Evolutionary conservation across 2,329 filamentous ascomycete species (phyloP).

Genomic region (Fusarium albidum): DNA sequence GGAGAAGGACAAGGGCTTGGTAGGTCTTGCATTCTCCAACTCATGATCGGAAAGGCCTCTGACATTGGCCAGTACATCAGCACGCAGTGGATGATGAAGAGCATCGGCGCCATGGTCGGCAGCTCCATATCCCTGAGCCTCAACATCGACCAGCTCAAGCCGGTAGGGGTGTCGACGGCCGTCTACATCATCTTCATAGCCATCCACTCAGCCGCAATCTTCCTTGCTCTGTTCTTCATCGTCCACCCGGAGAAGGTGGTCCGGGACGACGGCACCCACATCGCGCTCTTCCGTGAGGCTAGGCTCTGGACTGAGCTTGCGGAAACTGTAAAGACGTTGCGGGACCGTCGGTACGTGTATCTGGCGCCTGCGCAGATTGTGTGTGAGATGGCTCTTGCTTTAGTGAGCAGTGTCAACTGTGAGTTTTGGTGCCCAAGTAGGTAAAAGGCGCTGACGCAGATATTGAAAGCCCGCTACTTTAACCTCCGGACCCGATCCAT

Average conservation of each 20-base stretch:
- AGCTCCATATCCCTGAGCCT: constrained; percentile 11
- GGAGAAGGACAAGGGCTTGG: constrained; percentile 13
- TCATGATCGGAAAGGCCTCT: not conserved
- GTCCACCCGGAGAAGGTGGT: not conserved
- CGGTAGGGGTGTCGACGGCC: constrained; percentile 2
- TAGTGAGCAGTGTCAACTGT: not conserved
- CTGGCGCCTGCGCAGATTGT: not conserved
- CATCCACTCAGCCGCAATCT: not conserved
- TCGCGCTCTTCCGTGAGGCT: not conserved
- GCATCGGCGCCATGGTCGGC: constrained; percentile 12
- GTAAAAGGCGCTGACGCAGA: not conserved
- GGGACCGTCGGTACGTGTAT: not conserved
- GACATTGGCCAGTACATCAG: constrained; percentile 4
- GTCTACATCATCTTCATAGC: constrained; percentile 25
- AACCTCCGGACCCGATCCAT: not conserved
- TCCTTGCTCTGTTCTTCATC: not conserved
- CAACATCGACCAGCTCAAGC: constrained; percentile 7
- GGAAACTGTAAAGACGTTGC: not conserved
- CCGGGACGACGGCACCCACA: not conserved
- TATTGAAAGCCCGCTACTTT: not conserved
- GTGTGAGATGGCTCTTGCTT: not conserved
- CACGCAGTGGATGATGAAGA: constrained; percentile 14
- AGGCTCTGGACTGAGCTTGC: not conserved
- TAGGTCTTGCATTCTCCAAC: not conserved
- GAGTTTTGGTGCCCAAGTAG: not conserved